A percentile compares a stretch with the other conserved stretches of the same genome.
phyloP scores from a whole-genome alignment of 2,329 filamentous ascomycete species.

The Aspergillus versicolor region DNA sequence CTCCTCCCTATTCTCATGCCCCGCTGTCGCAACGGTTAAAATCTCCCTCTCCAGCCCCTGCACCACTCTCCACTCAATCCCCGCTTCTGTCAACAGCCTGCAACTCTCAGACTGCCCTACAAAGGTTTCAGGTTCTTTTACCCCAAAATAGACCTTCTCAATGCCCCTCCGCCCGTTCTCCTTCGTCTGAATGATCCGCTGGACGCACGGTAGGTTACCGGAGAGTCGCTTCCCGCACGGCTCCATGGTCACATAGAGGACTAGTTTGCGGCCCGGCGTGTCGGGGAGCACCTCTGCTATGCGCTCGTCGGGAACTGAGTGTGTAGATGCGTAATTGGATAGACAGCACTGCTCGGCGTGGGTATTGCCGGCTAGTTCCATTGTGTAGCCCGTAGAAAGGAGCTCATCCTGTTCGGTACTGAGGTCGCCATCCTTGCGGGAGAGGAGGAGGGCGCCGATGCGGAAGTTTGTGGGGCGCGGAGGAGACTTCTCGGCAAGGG shows the following conservation, averaged over 20 bases:
- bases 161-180: slow-evolving; percentile 58
- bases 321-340: slow-evolving; percentile 57
- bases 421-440: slow-evolving; percentile 29
- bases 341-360: slow-evolving; percentile 95
- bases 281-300: slow-evolving; percentile 42
- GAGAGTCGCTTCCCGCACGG: slow-evolving; percentile 48
- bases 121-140: slow-evolving; percentile 87
- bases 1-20: slow-evolving; percentile 57
- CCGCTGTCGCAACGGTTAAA: slow-evolving; percentile 75
- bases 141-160: slow-evolving; percentile 78
- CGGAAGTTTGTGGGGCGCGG: slow-evolving; percentile 90
- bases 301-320: slow-evolving; percentile 35
- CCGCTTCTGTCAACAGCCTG: slow-evolving; percentile 66
- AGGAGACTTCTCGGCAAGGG: slow-evolving; percentile 74
- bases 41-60: slow-evolving; percentile 78
- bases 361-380: slow-evolving; percentile 88
- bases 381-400: slow-evolving; percentile 81
- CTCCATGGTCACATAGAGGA: slow-evolving; percentile 88
- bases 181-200: slow-evolving; percentile 66
- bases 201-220: slow-evolving; percentile 60
- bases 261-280: slow-evolving; percentile 46
- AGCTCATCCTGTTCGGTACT: slow-evolving; percentile 48
- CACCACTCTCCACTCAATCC: slow-evolving; percentile 72
- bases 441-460: slow-evolving; percentile 84
- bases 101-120: slow-evolving; percentile 78